Evolutionary conservation across 2,329 filamentous ascomycete genomes (phyloP).

Genomic region (Trichoderma harzianum): DNA sequence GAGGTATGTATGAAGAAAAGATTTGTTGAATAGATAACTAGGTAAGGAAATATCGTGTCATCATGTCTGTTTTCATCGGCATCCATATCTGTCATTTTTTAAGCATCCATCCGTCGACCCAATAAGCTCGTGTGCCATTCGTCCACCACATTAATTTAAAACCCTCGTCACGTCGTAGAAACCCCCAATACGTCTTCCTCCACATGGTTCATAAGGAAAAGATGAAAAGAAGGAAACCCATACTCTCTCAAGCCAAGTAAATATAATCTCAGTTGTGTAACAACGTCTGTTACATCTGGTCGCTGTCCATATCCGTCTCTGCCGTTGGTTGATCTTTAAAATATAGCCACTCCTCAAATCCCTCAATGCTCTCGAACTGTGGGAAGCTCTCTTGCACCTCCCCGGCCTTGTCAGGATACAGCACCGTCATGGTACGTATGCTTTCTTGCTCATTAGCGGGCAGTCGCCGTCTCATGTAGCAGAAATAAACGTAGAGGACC

Average conservation of each 20-base stretch:
- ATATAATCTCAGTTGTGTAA: background rate
- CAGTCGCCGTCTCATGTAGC: conserved; percentile 11
- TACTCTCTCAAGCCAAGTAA: background rate
- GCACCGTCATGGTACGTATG: background rate
- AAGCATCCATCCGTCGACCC: background rate
- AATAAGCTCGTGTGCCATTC: background rate
- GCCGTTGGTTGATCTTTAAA: background rate
- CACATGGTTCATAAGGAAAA: background rate
- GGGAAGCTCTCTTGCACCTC: conserved; percentile 14
- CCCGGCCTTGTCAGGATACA: background rate
- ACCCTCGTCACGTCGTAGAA: background rate
- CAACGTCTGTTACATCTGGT: background rate
- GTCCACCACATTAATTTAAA: background rate
- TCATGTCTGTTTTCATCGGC: background rate
- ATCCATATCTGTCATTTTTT: background rate
- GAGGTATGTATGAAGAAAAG: background rate
- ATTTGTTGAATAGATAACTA: background rate
- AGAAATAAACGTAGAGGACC: conserved; percentile 17
- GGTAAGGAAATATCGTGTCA: background rate
- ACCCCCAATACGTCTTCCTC: background rate
- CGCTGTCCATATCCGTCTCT: background rate
- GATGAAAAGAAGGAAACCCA: background rate
- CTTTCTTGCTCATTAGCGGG: background rate
- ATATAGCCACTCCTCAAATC: conserved; percentile 7
- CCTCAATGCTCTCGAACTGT: background rate